Conservation (phyloP, 1,139 yeast genomes). For the Yamadazyma aaseri region DNA sequence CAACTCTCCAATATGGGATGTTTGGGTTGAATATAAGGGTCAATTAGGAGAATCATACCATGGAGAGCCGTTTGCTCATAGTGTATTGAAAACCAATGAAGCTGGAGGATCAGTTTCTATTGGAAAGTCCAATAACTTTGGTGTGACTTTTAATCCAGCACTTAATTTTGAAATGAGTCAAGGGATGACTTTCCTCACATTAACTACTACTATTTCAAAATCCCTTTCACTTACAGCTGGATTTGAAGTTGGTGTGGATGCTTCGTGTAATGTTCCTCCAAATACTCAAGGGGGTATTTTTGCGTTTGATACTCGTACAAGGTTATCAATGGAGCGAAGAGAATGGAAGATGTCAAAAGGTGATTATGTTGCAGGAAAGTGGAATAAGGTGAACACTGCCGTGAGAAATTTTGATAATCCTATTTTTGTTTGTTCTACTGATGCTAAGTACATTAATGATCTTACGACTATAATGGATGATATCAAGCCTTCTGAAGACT, state of each 20-base stretch:
- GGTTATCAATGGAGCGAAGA: slow-evolving; percentile 6
- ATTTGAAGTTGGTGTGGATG: slow-evolving; percentile 6
- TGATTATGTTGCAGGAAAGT: slow-evolving; percentile 10
- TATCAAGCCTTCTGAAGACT: slow-evolving; percentile 1
- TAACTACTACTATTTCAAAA: not conserved
- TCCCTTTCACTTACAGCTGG: slow-evolving; percentile 4
- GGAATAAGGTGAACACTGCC: slow-evolving; percentile 6
- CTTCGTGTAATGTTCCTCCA: slow-evolving; percentile 12
- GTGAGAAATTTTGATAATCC: slow-evolving; percentile 13
- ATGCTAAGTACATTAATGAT: slow-evolving; percentile 11
- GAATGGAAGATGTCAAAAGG: slow-evolving; percentile 11
- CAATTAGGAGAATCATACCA: slow-evolving; percentile 1
- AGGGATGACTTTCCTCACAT: not conserved
- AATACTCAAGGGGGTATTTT: slow-evolving; percentile 13
- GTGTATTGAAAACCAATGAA: slow-evolving; percentile 7
- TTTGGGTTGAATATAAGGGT: slow-evolving; percentile 9
- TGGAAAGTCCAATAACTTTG: slow-evolving; percentile 4
- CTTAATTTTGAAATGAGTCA: not conserved
- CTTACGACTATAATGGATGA: not conserved
- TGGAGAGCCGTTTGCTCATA: slow-evolving; percentile 13
- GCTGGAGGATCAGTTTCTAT: slow-evolving; percentile 9
- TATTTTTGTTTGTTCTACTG: slow-evolving; percentile 13
- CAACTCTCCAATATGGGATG: slow-evolving; percentile 4
- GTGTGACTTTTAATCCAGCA: slow-evolving; percentile 3
- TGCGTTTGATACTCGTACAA: slow-evolving; percentile 12